These are phyloP conservation scores for Hibiscus tridactylites DNA, from an alignment of 345 rosid species.

Conservation along the genomic window DNA sequence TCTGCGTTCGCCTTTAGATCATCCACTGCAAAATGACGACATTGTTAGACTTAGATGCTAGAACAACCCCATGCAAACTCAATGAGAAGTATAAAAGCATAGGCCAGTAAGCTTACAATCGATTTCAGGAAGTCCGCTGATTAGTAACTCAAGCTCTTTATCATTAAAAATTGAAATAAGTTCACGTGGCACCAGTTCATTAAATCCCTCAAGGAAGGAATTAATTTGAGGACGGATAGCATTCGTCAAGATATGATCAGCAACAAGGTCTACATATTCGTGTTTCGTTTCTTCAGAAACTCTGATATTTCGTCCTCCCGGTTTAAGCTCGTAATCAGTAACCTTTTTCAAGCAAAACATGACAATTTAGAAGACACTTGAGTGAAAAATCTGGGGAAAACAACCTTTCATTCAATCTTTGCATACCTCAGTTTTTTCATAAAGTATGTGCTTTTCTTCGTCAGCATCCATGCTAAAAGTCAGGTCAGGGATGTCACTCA, in stretches of 20 bases:
- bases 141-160: slow-evolving; percentile 97
- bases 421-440: slow-evolving; percentile 86
- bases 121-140: slow-evolving; percentile 99
- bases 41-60: slow-evolving; percentile 13
- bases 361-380: background rate
- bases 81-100: background rate
- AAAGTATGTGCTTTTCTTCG: slow-evolving; percentile 92
- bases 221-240: slow-evolving; percentile 94
- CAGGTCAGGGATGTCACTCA: slow-evolving; percentile 70
- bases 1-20: slow-evolving; percentile 81
- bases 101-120: slow-evolving; percentile 57
- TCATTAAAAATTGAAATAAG: slow-evolving; percentile 89
- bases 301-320: slow-evolving; percentile 90
- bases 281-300: slow-evolving; percentile 96
- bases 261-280: slow-evolving; percentile 96
- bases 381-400: background rate
- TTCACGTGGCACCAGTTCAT: slow-evolving; percentile 67
- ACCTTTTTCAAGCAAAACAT: slow-evolving; percentile 44
- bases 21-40: slow-evolving; percentile 47
- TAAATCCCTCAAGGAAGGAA: slow-evolving; percentile 82
- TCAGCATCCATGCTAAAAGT: slow-evolving; percentile 99
- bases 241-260: slow-evolving; percentile 87
- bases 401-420: background rate
- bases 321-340: slow-evolving; percentile 94
- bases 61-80: slow-evolving; percentile 8